A percentile compares a stretch with the other conserved stretches of the same genome.
Evolutionary conservation across 768 basidiomycete genomes (phyloP).

Genomic region (Collybiopsis luxurians): DNA sequence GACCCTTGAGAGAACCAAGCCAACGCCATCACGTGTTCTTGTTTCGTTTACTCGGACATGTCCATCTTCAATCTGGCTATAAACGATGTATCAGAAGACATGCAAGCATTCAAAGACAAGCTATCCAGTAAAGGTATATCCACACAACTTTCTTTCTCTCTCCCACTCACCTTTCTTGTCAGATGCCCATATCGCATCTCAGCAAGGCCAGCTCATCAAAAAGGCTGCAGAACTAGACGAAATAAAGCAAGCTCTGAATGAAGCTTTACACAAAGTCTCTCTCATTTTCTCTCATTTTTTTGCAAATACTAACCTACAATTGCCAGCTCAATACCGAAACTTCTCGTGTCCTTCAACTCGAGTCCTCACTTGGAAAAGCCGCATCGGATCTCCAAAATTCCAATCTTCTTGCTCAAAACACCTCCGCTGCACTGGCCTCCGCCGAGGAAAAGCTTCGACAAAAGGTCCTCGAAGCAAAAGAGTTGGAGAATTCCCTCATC

Average conservation of each 20-base stretch:
- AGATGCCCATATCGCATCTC: conserved; percentile 50
- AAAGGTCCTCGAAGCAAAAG: conserved; percentile 46
- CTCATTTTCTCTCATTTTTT: not conserved
- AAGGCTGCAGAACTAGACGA: conserved; percentile 43
- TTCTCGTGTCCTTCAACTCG: conserved; percentile 52
- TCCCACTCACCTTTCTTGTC: conserved; percentile 11
- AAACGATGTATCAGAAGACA: conserved; percentile 46
- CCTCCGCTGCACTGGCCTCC: conserved; percentile 42
- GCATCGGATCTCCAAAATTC: conserved; percentile 59
- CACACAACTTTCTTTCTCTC: not conserved
- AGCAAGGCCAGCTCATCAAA: conserved; percentile 40
- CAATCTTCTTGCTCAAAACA: conserved; percentile 49
- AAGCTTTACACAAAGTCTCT: conserved; percentile 45
- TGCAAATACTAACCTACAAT: conserved; percentile 1
- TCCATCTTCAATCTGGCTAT: conserved; percentile 44
- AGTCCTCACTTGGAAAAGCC: conserved; percentile 44
- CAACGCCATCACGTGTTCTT: not conserved
- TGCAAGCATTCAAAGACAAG: conserved; percentile 44
- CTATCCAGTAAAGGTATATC: conserved; percentile 46
- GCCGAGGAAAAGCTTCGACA: conserved; percentile 50
- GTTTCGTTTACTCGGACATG: conserved; percentile 28
- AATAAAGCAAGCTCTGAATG: conserved; percentile 38
- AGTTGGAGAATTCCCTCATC: conserved; percentile 57
- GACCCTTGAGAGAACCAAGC: too few species aligned
- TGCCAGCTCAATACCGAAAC: conserved; percentile 56